Evolutionary conservation across 345 rosid species (phyloP).

Genomic region (Lepidium africanum): DNA sequence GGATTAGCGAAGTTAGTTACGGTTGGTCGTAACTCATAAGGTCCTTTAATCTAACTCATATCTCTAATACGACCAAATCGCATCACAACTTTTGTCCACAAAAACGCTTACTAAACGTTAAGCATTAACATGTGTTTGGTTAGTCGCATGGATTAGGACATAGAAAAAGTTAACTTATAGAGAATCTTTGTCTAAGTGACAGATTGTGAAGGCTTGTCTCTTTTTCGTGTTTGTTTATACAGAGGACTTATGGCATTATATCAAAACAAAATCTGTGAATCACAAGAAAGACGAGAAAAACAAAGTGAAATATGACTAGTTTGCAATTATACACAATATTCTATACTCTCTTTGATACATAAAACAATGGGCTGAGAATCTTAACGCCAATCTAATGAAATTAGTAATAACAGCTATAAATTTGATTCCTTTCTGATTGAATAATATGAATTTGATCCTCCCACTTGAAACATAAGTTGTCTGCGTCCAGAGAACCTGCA

Average conservation of each 20-base stretch:
- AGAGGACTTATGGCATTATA: too few relatives aligned
- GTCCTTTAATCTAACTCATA: neutral
- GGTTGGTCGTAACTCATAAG: neutral
- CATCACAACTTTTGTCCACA: too few relatives aligned
- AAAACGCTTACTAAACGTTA: too few relatives aligned
- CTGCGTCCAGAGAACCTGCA: conserved; percentile 7
- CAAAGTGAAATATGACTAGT: neutral
- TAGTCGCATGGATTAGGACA: too few relatives aligned
- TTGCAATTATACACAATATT: conserved; percentile 12
- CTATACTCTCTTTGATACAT: neutral
- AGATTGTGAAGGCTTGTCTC: too few relatives aligned
- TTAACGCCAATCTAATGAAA: neutral
- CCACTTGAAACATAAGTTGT: conserved; percentile 6
- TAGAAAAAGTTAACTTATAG: too few relatives aligned
- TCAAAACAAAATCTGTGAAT: neutral
- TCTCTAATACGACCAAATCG: neutral
- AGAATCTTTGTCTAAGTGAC: too few relatives aligned
- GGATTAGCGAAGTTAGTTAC: neutral
- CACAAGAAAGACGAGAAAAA: neutral
- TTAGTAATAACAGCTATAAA: neutral
- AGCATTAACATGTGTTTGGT: too few relatives aligned
- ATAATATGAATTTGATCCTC: conserved; percentile 13
- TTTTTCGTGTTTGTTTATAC: too few relatives aligned
- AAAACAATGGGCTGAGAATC: neutral
- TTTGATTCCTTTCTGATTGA: neutral